Evolutionary conservation across 495 filamentous ascomycete species (phyloP).

Genomic region (Tuber calosporum): DNA sequence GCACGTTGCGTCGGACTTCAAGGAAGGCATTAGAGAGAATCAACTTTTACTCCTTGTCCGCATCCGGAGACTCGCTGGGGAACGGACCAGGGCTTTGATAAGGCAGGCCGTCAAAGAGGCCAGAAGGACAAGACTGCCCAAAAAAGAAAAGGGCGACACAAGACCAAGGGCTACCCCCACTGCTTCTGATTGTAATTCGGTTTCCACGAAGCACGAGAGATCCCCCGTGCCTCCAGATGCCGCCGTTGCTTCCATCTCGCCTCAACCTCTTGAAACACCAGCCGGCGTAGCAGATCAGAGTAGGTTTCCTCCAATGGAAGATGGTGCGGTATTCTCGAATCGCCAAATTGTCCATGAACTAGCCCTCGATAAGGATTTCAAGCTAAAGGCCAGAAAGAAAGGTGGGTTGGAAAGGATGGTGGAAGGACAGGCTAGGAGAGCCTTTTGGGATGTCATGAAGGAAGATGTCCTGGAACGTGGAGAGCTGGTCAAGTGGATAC

Average conservation of each 20-base stretch:
- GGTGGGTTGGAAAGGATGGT: constrained; percentile 49
- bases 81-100: constrained; percentile 75
- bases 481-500: constrained; percentile 66
- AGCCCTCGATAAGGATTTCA: constrained; percentile 78
- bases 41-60: constrained; percentile 80
- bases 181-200: constrained; percentile 20
- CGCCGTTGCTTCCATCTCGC: constrained; percentile 16
- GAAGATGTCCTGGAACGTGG: constrained; percentile 59
- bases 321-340: constrained; percentile 49
- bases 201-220: constrained; percentile 19
- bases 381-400: constrained; percentile 48
- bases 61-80: constrained; percentile 83
- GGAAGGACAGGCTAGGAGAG: constrained; percentile 46
- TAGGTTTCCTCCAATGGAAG: constrained; percentile 38
- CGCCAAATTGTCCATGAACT: constrained; percentile 82
- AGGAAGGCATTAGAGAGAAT: constrained; percentile 86
- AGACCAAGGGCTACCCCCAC: constrained; percentile 54
- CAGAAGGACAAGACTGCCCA: constrained; percentile 61
- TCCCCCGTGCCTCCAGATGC: constrained; percentile 9
- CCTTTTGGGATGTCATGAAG: constrained; percentile 72
- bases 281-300: constrained; percentile 45
- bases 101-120: constrained; percentile 74
- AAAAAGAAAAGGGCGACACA: constrained; percentile 62
- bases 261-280: constrained; percentile 45
- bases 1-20: constrained; percentile 81